These are phyloP conservation scores for Exophiala sp. DNA, from an alignment of 2,329 filamentous ascomycete genomes.

Conservation along the genomic window DNA sequence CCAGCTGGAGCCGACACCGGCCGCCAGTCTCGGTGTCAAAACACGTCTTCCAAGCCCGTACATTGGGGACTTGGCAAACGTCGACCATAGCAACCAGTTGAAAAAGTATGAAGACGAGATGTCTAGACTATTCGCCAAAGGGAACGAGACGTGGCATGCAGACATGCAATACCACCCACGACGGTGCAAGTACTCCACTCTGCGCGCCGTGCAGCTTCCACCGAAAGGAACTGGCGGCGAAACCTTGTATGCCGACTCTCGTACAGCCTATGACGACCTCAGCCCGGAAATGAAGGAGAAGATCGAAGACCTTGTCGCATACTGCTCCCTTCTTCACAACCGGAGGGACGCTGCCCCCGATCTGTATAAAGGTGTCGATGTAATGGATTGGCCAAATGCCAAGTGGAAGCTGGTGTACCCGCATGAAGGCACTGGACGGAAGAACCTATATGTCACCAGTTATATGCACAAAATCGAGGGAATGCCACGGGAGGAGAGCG, in stretches of 20 bases:
- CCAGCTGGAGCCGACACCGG: not conserved
- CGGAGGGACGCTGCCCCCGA: conserved; percentile 2
- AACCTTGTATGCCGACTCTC: conserved; percentile 2
- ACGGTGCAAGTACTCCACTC: not conserved
- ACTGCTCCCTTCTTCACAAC: conserved; percentile 1
- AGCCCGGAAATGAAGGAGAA: not conserved
- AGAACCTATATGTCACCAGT: not conserved
- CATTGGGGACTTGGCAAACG: not conserved
- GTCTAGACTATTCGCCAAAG: not conserved
- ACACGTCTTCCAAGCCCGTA: not conserved
- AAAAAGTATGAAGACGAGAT: not conserved
- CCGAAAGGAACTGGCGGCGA: not conserved
- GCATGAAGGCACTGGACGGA: not conserved
- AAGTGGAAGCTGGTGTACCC: not conserved
- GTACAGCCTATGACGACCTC: conserved; percentile 6
- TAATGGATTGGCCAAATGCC: too few species aligned
- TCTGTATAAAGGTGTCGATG: not conserved
- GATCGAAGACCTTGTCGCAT: not conserved
- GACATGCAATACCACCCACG: conserved; percentile 1
- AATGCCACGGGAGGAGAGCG: not conserved
- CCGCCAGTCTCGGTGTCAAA: not conserved
- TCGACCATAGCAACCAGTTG: not conserved
- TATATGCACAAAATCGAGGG: not conserved
- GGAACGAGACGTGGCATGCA: conserved; percentile 4
- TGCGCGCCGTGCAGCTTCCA: not conserved